phyloP scores from a whole-genome alignment of 192 early-diverging fungal species.

The Mortierella alpina region DNA sequence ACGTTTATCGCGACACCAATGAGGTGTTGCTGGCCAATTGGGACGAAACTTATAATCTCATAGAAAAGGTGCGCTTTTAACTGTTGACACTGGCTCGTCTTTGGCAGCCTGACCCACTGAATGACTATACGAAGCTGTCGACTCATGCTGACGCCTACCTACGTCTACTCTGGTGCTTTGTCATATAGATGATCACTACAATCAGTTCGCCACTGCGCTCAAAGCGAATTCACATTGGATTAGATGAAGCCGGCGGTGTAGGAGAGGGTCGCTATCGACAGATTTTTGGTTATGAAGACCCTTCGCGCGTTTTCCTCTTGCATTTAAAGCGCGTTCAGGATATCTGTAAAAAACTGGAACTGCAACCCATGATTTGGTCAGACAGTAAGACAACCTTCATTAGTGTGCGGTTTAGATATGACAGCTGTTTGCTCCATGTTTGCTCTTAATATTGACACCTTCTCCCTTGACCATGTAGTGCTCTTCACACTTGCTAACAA shows the following conservation, averaged over 20 bases:
- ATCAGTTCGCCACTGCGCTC: constrained; percentile 78
- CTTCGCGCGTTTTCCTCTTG: constrained; percentile 77
- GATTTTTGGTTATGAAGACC: constrained; percentile 80
- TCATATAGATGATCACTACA: constrained; percentile 64
- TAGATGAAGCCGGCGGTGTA: constrained; percentile 90
- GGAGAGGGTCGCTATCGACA: constrained; percentile 86
- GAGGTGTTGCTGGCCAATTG: constrained; percentile 80
- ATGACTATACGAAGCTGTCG: too few relatives aligned
- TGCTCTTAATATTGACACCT: background rate
- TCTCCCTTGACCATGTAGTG: constrained; percentile 11
- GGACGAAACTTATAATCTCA: constrained; percentile 83
- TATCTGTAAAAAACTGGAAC: constrained; percentile 69
- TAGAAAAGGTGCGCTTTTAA: constrained; percentile 63
- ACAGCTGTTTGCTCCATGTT: constrained; percentile 3
- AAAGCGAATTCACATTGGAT: constrained; percentile 85
- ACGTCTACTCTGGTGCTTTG: background rate
- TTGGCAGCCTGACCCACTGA: background rate
- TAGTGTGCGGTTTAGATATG: too few relatives aligned
- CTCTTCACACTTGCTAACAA: constrained; percentile 72
- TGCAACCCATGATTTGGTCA: constrained; percentile 89
- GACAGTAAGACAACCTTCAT: constrained; percentile 68
- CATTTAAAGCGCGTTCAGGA: constrained; percentile 79
- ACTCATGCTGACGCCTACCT: too few relatives aligned
- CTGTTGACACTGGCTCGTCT: background rate
- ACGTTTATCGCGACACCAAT: constrained; percentile 79